These are phyloP conservation scores for Phytophthora citricola DNA, from an alignment of 352 stramenopile species.

Conservation along the genomic window DNA sequence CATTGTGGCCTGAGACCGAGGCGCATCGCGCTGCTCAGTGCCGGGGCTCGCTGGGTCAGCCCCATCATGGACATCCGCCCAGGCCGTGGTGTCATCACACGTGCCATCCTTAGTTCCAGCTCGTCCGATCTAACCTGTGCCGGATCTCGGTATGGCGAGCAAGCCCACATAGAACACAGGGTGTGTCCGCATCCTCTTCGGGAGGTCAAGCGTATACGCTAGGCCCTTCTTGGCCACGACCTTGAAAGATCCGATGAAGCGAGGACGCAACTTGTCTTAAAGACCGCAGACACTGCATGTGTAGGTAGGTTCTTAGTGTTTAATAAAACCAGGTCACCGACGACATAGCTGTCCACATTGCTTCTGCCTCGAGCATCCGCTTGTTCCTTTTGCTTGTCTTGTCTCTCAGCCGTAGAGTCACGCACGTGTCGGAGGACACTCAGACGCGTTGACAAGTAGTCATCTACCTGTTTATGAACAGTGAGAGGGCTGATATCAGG, in stretches of 20 bases:
- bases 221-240: conserved; percentile 29
- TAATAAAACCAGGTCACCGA: conserved; percentile 28
- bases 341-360: conserved; percentile 16
- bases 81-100: neutral
- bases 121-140: neutral
- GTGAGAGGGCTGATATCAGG: neutral
- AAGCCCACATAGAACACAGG: conserved; percentile 34
- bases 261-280: conserved; percentile 27
- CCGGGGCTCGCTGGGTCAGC: too few species aligned
- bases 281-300: conserved; percentile 17
- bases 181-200: conserved; percentile 22
- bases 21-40: too few species aligned
- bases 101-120: neutral
- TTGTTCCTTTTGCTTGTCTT: conserved; percentile 28
- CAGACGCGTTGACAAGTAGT: conserved; percentile 6
- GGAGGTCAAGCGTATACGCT: conserved; percentile 31
- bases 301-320: conserved; percentile 31
- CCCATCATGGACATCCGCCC: neutral
- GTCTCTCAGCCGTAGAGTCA: conserved; percentile 19
- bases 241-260: too few species aligned
- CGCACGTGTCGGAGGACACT: conserved; percentile 21
- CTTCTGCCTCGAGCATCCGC: conserved; percentile 4
- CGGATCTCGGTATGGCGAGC: conserved; percentile 18
- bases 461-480: conserved; percentile 12
- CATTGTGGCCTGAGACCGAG: too few species aligned